A percentile compares a stretch with the other conserved stretches of the same genome.
Conservation (phyloP, 805 yeast species). For the Teunomyces cretensis region DNA sequence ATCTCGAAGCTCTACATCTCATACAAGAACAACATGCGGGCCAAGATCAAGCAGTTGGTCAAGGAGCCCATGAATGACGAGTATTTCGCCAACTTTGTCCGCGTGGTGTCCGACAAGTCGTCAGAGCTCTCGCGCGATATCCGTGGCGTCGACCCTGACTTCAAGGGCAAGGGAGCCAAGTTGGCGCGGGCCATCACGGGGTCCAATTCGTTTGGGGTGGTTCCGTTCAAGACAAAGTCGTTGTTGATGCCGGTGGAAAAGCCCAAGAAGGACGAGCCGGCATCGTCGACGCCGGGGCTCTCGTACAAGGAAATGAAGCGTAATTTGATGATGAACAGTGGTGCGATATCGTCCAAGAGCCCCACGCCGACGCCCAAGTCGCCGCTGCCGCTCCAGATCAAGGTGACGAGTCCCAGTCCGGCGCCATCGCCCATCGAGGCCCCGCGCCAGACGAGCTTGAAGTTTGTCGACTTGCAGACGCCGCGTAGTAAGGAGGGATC, state of each 20-base stretch:
- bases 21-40: constrained; percentile 23
- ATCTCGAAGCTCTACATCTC: constrained; percentile 32
- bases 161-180: constrained; percentile 41
- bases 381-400: neutral
- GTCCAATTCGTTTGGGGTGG: constrained; percentile 37
- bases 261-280: neutral
- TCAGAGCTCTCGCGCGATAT: constrained; percentile 35
- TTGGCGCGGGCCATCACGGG: constrained; percentile 44
- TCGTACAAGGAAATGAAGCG: constrained; percentile 36
- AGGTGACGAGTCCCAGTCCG: constrained; percentile 8
- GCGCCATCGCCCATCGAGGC: constrained; percentile 12
- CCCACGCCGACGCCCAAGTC: constrained; percentile 7
- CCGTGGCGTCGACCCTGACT: constrained; percentile 36
- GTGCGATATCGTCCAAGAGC: constrained; percentile 9
- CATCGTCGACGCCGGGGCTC: constrained; percentile 7
- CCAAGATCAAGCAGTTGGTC: constrained; percentile 13
- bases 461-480: constrained; percentile 26
- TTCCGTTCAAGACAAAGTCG: constrained; percentile 44
- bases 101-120: constrained; percentile 35
- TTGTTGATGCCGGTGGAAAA: constrained; percentile 32
- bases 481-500: constrained; percentile 10
- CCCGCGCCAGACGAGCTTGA: constrained; percentile 29
- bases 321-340: constrained; percentile 19
- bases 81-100: constrained; percentile 28
- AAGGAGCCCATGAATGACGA: constrained; percentile 20